A percentile compares a stretch with the other conserved stretches of the same genome.
phyloP scores from a whole-genome alignment of 768 basidiomycete genomes.

The Tremella yokohamensis region DNA sequence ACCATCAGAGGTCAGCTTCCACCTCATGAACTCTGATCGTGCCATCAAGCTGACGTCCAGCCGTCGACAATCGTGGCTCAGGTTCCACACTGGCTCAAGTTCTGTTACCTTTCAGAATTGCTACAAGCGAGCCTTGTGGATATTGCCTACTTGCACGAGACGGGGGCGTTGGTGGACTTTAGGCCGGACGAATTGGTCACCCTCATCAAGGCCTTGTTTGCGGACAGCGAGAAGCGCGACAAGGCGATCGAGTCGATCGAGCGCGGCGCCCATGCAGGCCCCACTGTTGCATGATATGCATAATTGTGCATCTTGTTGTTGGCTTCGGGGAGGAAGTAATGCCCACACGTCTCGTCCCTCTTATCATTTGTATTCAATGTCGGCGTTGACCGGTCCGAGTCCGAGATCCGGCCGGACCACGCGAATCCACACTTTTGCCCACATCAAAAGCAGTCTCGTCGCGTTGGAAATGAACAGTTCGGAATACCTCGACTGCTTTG shows the following conservation, averaged over 20 bases:
- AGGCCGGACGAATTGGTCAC: constrained; percentile 73
- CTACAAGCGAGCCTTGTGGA: constrained; percentile 91
- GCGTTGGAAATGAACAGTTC: no score
- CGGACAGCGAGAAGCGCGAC: constrained; percentile 76
- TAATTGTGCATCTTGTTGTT: no score
- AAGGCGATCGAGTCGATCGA: constrained; percentile 62
- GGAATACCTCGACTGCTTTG: no score
- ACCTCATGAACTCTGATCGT: not conserved
- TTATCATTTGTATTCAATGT: no score
- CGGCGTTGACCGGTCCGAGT: no score
- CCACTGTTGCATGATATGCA: no score
- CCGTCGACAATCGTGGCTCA: constrained; percentile 73
- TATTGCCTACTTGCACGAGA: constrained; percentile 84
- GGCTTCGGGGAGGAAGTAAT: no score
- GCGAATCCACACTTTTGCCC: no score
- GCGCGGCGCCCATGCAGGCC: constrained; percentile 8
- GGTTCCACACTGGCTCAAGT: constrained; percentile 92
- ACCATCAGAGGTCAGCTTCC: constrained; percentile 1
- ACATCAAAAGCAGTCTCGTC: no score
- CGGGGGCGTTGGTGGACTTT: constrained; percentile 86
- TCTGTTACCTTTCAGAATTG: constrained; percentile 86
- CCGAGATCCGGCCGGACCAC: no score
- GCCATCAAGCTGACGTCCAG: constrained; percentile 43
- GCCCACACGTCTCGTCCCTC: no score
- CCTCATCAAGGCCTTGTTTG: constrained; percentile 81